Percentiles rank a stretch among this genome's conserved stretches.
These are phyloP conservation scores for Aegilops tauschii DNA, from an alignment of 176 grass and related monocot genomes.

Conservation along the genomic window DNA sequence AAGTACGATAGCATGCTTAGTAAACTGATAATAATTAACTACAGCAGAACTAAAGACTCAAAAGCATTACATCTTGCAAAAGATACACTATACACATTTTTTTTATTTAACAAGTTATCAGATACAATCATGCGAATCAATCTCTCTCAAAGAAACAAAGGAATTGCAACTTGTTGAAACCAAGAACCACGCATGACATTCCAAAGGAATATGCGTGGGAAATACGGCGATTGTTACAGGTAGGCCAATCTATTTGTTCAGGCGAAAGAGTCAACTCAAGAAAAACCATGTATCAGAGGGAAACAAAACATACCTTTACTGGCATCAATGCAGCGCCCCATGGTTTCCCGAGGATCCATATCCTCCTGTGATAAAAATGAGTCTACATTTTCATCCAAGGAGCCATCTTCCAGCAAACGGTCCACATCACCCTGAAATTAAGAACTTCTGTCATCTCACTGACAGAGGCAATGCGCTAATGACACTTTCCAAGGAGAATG, in stretches of 20 bases:
- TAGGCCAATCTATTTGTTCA: background rate
- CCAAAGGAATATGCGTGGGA: background rate
- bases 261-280: conserved; percentile 9
- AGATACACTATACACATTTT: background rate
- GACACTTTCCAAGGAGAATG: background rate
- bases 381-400: conserved; percentile 95
- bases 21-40: conserved; percentile 11
- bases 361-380: conserved; percentile 99
- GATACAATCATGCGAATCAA: background rate
- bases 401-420: conserved; percentile 87
- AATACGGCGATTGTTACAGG: background rate
- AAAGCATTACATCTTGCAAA: background rate
- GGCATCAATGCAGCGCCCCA: conserved; percentile 83
- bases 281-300: background rate
- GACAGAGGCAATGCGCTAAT: conserved; percentile 20
- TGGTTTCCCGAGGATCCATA: conserved; percentile 79
- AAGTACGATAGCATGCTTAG: background rate
- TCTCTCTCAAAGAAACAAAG: background rate
- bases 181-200: conserved; percentile 2
- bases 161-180: conserved; percentile 8
- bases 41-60: background rate
- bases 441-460: conserved; percentile 9
- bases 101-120: conserved; percentile 12
- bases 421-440: conserved; percentile 90
- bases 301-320: conserved; percentile 66